phyloP scores from a whole-genome alignment of 805 yeast species.

The Lachancea nothofagi region DNA sequence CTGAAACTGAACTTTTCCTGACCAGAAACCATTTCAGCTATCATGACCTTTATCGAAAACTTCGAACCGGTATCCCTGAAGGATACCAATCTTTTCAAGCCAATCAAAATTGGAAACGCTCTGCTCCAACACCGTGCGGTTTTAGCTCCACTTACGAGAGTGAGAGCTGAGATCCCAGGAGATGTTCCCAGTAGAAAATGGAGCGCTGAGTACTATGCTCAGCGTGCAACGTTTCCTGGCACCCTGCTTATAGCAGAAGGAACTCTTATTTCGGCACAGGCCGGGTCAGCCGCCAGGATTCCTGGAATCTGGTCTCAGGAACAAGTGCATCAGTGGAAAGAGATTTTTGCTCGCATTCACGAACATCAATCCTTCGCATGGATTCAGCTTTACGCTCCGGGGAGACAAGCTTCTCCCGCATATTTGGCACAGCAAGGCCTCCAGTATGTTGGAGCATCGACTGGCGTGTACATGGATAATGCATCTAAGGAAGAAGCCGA shows the following conservation, averaged over 20 bases:
- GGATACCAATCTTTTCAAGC: conserved; percentile 39
- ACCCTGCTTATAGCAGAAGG: conserved; percentile 59
- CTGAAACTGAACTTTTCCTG: too few species aligned
- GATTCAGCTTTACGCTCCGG: conserved; percentile 50
- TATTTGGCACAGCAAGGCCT: conserved; percentile 34
- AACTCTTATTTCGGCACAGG: conserved; percentile 40
- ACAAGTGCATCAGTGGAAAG: conserved; percentile 47
- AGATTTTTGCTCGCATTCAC: conserved; percentile 46
- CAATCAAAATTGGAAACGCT: conserved; percentile 39
- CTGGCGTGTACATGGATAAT: conserved; percentile 33
- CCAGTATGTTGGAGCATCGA: conserved; percentile 39
- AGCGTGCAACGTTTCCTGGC: conserved; percentile 52
- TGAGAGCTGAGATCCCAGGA: conserved; percentile 36
- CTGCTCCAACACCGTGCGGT: conserved; percentile 36
- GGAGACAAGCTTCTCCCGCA: conserved; percentile 39
- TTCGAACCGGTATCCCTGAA: conserved; percentile 27
- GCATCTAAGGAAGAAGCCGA: conserved; percentile 33
- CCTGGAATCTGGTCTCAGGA: conserved; percentile 48
- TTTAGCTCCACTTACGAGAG: conserved; percentile 42
- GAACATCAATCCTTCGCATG: conserved; percentile 41
- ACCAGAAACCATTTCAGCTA: not conserved
- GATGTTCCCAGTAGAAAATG: conserved; percentile 41
- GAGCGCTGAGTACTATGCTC: conserved; percentile 47
- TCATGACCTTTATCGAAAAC: conserved; percentile 23
- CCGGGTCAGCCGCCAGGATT: conserved; percentile 39